Evolutionary conservation across 805 yeast species (phyloP).

Genomic region (Starmerella vitae): DNA sequence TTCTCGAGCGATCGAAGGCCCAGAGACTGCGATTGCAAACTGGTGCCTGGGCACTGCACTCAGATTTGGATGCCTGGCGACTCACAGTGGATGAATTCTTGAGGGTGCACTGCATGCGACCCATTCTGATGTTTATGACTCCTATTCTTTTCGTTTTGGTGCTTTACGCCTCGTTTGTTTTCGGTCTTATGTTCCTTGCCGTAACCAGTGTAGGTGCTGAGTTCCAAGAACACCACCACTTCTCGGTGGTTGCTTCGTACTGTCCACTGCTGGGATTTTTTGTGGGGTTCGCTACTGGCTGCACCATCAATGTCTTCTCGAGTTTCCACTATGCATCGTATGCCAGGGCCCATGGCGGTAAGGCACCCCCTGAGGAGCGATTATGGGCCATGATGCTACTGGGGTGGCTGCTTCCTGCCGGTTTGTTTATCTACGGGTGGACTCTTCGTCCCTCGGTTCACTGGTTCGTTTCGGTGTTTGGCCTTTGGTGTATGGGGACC

Average conservation of each 20-base stretch:
- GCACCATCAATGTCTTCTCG: constrained; percentile 22
- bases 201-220: constrained; percentile 32
- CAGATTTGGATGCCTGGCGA: constrained; percentile 81
- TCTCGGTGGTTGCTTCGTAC: constrained; percentile 26
- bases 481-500: constrained; percentile 37
- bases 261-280: constrained; percentile 28
- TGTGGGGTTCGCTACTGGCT: constrained; percentile 27
- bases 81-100: constrained; percentile 55
- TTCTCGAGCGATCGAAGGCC: constrained; percentile 54
- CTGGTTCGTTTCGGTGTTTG: constrained; percentile 46
- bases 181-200: constrained; percentile 33
- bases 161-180: constrained; percentile 33
- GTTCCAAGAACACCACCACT: constrained; percentile 24
- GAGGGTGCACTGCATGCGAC: constrained; percentile 62
- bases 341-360: constrained; percentile 29
- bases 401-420: constrained; percentile 37
- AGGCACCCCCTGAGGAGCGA: constrained; percentile 47
- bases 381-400: constrained; percentile 40
- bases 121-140: constrained; percentile 55
- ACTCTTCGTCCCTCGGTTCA: constrained; percentile 34
- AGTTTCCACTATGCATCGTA: constrained; percentile 24
- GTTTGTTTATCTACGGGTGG: constrained; percentile 54
- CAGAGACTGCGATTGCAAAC: constrained; percentile 54
- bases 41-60: constrained; percentile 69
- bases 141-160: constrained; percentile 34